Base-by-base conservation (phyloP, 345 rosid genomes). In the Acer negundo region DNA sequence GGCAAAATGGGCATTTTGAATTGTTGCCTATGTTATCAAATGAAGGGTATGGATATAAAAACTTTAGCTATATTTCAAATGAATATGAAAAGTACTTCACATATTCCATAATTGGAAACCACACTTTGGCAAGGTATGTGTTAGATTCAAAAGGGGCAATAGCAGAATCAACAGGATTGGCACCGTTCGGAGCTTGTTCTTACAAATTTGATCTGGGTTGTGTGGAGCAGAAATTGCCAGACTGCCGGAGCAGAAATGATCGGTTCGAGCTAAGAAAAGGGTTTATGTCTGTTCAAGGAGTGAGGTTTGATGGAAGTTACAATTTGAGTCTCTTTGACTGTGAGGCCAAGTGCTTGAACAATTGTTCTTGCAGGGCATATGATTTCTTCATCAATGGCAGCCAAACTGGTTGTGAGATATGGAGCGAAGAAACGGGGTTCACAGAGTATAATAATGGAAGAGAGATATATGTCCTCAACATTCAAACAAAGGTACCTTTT, bases 1-100 rank as follows among this genome's bases (percentile, higher is more conserved):
- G 79, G 78, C 67, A 9, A 58, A 69, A 66, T 62, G 75, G 58
- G 12, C 44, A 6, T 13, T 72, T 76, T 23, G 20, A 61, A 10
- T 31, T 73, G 1, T 10, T 62, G 23, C 31, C 62, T 10, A 5
- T 1, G 4, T 10, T 56, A 35, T 63, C 82, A 24, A 7, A 49
- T 10, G 28, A 59, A 59, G 64, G 28, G 5, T 23, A 46, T 10
- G 10, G 17, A 12, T 16, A 53, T 10, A 10, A 10, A 47, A 69
- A 68, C 44, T 71, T 80, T 35, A 67, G 68, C 69, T 66, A n/a
- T 44, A 24, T 65, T 22, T n/a, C 83, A 7, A 76, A 56, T 65
- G 73, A 76, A 9, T 8, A 70, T 8, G 83, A 55, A 20, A 70
- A n/a, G 11, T 80, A 75, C 62, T 70, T 75, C 68, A 65, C 11